phyloP scores from a whole-genome alignment of 768 basidiomycete species.

The Suillus sp. region DNA sequence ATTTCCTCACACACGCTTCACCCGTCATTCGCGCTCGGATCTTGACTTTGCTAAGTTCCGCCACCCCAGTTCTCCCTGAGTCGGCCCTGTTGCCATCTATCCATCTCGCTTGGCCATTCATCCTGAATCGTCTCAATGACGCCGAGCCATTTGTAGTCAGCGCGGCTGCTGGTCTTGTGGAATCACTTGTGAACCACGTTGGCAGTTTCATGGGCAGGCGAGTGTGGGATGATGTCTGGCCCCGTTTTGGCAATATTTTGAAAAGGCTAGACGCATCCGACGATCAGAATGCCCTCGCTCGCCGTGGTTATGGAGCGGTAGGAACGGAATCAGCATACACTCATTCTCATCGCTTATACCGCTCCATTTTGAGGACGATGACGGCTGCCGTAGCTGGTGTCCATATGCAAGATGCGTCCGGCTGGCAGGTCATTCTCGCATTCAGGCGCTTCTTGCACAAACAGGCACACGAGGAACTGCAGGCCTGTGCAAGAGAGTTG shows the following conservation, averaged over 20 bases:
- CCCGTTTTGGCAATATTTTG: constrained; percentile 68
- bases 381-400: constrained; percentile 65
- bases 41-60: constrained; percentile 68
- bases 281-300: constrained; percentile 62
- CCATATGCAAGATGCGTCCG: constrained; percentile 63
- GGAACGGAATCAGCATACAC: constrained; percentile 77
- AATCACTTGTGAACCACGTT: constrained; percentile 63
- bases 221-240: constrained; percentile 95
- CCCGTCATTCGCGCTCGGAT: constrained; percentile 85
- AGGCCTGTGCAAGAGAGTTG: constrained; percentile 61
- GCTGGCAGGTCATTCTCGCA: constrained; percentile 80
- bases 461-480: constrained; percentile 73
- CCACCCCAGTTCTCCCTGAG: constrained; percentile 72
- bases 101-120: constrained; percentile 92
- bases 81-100: constrained; percentile 81
- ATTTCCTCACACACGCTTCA: constrained; percentile 90
- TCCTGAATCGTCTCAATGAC: constrained; percentile 81
- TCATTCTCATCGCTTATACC: constrained; percentile 77
- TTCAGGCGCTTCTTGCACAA: constrained; percentile 77
- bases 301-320: constrained; percentile 50
- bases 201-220: constrained; percentile 86
- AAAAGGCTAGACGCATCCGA: constrained; percentile 64
- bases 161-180: constrained; percentile 74
- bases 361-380: constrained; percentile 76
- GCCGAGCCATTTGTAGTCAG: constrained; percentile 77